A percentile compares a stretch with the other conserved stretches of the same genome.
Conservation (phyloP, 345 rosid genomes). For the Crucihimalaya himalaica region DNA sequence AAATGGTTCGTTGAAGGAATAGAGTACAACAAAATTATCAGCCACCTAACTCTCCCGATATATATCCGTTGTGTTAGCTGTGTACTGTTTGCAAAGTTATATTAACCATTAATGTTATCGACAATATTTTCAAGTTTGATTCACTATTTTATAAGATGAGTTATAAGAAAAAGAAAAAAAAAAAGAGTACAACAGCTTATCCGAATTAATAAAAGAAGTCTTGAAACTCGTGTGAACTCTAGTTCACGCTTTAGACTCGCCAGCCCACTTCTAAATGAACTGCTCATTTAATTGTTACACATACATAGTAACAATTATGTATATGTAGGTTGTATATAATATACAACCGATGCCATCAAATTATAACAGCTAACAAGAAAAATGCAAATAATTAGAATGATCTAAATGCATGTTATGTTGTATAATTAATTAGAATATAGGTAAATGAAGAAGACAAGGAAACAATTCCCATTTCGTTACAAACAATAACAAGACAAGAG, state of each 20-base stretch:
- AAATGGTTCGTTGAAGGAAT: not conserved
- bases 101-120: constrained; percentile 16
- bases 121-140: constrained; percentile 20
- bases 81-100: constrained; percentile 12
- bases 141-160: constrained; percentile 14
- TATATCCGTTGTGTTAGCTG: not conserved
- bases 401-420: not conserved
- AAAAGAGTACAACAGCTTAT: constrained; percentile 1
- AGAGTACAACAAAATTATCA: not conserved
- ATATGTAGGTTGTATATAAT: too few relatives aligned
- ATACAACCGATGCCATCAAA: not conserved
- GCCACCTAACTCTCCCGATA: not conserved
- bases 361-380: not conserved
- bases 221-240: constrained; percentile 34
- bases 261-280: constrained; percentile 6
- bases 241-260: constrained; percentile 28
- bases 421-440: not conserved
- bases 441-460: constrained; percentile 23
- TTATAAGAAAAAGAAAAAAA: not conserved
- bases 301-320: not conserved
- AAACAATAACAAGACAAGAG: constrained; percentile 25
- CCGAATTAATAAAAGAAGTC: constrained; percentile 17
- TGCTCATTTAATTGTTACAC: constrained; percentile 23
- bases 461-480: constrained; percentile 24
- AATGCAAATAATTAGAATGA: not conserved